Evolutionary conservation across 2,329 filamentous ascomycete genomes (phyloP), one percentile per base, ranked within the genome.

Genomic region (Phialocephala sp.): DNA sequence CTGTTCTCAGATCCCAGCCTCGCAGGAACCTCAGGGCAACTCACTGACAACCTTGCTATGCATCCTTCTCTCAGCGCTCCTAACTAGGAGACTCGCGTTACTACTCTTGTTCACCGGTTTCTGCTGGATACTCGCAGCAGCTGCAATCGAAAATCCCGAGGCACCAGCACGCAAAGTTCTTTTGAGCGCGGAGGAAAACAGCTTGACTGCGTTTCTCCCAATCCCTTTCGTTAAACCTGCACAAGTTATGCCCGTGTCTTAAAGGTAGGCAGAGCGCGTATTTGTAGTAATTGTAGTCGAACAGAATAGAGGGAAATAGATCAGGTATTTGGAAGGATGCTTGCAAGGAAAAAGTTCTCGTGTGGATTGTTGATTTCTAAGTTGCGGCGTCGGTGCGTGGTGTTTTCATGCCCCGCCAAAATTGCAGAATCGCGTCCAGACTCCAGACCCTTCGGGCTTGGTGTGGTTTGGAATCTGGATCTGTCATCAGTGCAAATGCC

Each of bases 41-140:
- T 77, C 85, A 92, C 90, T 93, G 77, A 97, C 91, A 76, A 97
- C 90, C 81, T 94, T 95, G 82, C 87, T 92, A 81, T 98, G 95
- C 90, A 97, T 97, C 77, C 85, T 93, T 70, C 73, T 78, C 82
- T 82, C 71, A 36, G 66, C 65, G 61, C 69, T 75, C 69, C 62
- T 73, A 50, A 66, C 65, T 12, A 75, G 69, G 58, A 75, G 68
- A 68, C 66, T 69, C 41, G 72, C 62, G 27, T 58, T 71, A 45
- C 60, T 70, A 22, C 66, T 66, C 58, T 72, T 63, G 64, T 75
- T 76, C 66, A 83, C 77, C 54, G 80, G 77, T 72, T 87, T 88
- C 72, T 91, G 82, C 68, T 89, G 86, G 68, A 84, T 78, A 61
- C 91, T 83, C 47, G 89, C 85, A 69, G 90, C 85, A 57, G 91